phyloP scores from a whole-genome alignment of 2,329 filamentous ascomycete species.

The Colletotrichum cuscutae region DNA sequence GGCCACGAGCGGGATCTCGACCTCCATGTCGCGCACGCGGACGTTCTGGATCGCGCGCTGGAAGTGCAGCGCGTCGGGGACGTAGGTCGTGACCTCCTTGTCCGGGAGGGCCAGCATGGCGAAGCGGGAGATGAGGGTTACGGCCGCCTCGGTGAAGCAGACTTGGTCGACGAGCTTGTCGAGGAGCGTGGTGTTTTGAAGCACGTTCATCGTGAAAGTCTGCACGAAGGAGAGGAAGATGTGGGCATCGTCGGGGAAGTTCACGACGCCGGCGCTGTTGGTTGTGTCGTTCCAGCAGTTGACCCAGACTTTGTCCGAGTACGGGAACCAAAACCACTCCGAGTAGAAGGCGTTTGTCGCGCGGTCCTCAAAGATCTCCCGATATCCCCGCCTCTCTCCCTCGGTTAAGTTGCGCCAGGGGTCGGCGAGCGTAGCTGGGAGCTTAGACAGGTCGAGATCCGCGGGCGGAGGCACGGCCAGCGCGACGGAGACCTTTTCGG shows the following conservation, averaged over 20 bases:
- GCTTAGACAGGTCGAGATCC: neutral
- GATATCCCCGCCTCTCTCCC: conserved; percentile 42
- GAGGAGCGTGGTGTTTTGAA: neutral
- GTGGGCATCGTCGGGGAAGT: neutral
- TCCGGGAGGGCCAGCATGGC: neutral
- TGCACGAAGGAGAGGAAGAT: neutral
- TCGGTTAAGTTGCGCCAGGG: neutral
- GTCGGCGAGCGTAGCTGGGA: neutral
- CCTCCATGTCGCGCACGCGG: neutral
- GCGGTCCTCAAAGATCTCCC: conserved; percentile 48
- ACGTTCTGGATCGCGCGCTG: neutral
- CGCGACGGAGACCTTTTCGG: conserved; percentile 46
- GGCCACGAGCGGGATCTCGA: neutral
- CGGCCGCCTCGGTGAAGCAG: neutral
- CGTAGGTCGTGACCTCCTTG: neutral
- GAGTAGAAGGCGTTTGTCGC: conserved; percentile 54
- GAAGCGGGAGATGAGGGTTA: neutral
- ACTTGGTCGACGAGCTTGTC: neutral
- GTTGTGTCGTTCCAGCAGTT: neutral
- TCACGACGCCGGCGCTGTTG: neutral
- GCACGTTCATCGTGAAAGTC: neutral
- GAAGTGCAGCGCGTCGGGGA: neutral
- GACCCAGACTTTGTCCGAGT: conserved; percentile 46
- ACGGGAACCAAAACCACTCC: conserved; percentile 64
- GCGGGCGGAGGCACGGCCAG: neutral